Conservation (phyloP, 176 grass and related monocot species). For the Triticum aestivum region DNA sequence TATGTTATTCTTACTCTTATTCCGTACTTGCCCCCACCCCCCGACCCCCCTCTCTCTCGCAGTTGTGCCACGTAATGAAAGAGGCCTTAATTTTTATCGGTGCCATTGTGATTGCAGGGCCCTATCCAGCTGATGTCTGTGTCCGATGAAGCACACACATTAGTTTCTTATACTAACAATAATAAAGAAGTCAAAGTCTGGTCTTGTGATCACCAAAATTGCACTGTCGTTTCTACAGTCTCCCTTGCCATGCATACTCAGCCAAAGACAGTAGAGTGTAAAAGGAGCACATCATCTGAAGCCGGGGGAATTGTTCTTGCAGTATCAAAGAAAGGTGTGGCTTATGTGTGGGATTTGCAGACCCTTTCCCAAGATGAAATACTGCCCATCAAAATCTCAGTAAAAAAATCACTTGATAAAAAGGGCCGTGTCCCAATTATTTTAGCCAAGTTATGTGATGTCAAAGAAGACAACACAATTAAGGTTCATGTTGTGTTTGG, state of each 20-base stretch:
- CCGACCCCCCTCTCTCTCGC: neutral
- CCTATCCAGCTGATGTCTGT: slow-evolving; percentile 39
- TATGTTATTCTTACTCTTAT: neutral
- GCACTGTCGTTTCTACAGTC: neutral
- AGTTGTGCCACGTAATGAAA: neutral
- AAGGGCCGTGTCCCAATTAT: slow-evolving; percentile 34
- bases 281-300: slow-evolving; percentile 23
- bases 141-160: slow-evolving; percentile 35
- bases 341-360: slow-evolving; percentile 57
- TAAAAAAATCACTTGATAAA: slow-evolving; percentile 36
- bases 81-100: slow-evolving; percentile 2
- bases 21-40: too few species aligned
- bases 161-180: slow-evolving; percentile 31
- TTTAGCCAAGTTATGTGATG: slow-evolving; percentile 48
- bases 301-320: slow-evolving; percentile 39
- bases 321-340: slow-evolving; percentile 52
- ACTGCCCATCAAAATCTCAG: slow-evolving; percentile 27
- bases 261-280: slow-evolving; percentile 44
- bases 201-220: slow-evolving; percentile 38
- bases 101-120: slow-evolving; percentile 32
- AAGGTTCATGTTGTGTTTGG: slow-evolving; percentile 45
- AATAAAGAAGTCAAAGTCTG: slow-evolving; percentile 46
- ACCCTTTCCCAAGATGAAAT: slow-evolving; percentile 25
- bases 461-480: slow-evolving; percentile 29
- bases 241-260: slow-evolving; percentile 42